Conservation (phyloP, 495 filamentous ascomycete species). For the Penicillium bovifimosum region DNA sequence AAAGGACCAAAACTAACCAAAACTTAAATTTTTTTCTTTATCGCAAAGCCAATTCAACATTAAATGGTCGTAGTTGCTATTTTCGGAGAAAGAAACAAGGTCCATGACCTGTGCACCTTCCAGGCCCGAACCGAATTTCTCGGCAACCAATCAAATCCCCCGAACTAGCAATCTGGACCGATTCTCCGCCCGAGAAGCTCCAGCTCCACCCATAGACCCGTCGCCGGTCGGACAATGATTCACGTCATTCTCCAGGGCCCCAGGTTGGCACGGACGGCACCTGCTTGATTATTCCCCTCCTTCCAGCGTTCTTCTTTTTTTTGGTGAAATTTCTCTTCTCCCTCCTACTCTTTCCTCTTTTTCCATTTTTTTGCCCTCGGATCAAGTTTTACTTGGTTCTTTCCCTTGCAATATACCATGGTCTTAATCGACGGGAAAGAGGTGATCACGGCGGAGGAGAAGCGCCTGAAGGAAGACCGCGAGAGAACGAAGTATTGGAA, state of each 20-base stretch:
- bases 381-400: not conserved
- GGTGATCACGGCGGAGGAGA: constrained; percentile 81
- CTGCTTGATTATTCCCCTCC: not conserved
- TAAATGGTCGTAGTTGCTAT: too few relatives aligned
- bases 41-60: too few relatives aligned
- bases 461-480: constrained; percentile 77
- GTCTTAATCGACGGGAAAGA: constrained; percentile 81
- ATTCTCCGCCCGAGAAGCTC: not conserved
- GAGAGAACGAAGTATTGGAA: constrained; percentile 50
- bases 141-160: not conserved
- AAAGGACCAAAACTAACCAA: too few relatives aligned
- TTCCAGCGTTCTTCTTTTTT: too few relatives aligned
- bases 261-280: constrained; percentile 1
- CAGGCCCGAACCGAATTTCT: not conserved
- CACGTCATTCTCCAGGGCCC: not conserved
- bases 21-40: too few relatives aligned
- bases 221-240: not conserved
- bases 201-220: not conserved
- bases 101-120: not conserved
- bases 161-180: not conserved
- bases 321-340: not conserved
- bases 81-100: not conserved
- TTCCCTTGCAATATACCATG: constrained; percentile 46
- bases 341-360: constrained; percentile 1
- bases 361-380: not conserved